These are phyloP conservation scores for Tripterygium wilfordii DNA, from an alignment of 177 flowering plant genomes.

Conservation along the genomic window DNA sequence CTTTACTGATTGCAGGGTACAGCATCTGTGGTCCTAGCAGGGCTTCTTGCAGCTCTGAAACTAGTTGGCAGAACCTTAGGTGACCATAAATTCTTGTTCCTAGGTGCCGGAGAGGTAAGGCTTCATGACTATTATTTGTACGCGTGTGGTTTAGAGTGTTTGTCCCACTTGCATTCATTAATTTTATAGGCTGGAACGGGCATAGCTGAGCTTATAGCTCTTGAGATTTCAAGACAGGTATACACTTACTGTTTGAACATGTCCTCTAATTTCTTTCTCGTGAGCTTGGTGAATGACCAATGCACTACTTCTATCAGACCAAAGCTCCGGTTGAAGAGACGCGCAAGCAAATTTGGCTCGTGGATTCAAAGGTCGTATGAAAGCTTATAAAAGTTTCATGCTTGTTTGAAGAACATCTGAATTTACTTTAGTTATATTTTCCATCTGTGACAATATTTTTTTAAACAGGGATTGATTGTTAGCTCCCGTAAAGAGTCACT, in stretches of 20 bases:
- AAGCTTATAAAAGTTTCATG: not conserved
- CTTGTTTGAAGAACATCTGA: not conserved
- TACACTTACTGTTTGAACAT: not conserved
- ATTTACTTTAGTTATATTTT: not conserved
- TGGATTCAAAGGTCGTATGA: conserved; percentile 56
- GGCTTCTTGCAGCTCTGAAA: conserved; percentile 61
- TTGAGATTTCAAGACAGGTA: conserved; percentile 75
- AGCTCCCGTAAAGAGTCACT: conserved; percentile 72
- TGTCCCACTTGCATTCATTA: conserved; percentile 13
- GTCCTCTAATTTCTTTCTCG: not conserved
- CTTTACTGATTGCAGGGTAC: conserved; percentile 54
- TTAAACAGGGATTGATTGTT: conserved; percentile 76
- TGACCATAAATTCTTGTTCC: conserved; percentile 74
- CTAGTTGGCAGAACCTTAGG: conserved; percentile 60
- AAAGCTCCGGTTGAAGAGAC: conserved; percentile 44
- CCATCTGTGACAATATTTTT: not conserved
- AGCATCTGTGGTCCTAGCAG: conserved; percentile 87
- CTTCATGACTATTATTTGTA: not conserved
- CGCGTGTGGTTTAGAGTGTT: not conserved
- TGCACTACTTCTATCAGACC: conserved; percentile 28
- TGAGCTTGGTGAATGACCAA: not conserved
- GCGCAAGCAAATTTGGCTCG: conserved; percentile 69
- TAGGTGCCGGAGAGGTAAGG: conserved; percentile 93
- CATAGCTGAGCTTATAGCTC: conserved; percentile 86
- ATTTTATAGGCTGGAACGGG: conserved; percentile 86